phyloP scores from a whole-genome alignment of 192 early-diverging fungal species.

The Powellomyces hirtus region DNA sequence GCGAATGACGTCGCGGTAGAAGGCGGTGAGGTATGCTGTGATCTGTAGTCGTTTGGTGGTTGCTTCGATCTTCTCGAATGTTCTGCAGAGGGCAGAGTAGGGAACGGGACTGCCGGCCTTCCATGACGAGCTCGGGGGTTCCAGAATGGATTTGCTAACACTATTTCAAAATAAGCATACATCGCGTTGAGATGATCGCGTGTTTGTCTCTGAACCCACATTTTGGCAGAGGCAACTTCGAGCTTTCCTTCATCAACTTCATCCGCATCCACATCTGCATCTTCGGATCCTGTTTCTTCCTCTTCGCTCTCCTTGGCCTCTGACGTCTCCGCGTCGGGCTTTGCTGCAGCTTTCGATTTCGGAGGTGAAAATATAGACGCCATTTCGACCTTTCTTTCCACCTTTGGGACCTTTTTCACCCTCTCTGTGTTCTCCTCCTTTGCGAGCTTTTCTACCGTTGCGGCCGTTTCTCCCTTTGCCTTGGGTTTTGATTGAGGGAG shows the following conservation, averaged over 20 bases:
- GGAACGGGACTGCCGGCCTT: conserved; percentile 40
- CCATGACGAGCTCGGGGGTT: not conserved
- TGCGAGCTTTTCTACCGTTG: not conserved
- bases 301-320: not conserved
- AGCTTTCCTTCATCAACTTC: not conserved
- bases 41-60: conserved; percentile 90
- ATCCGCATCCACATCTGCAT: not conserved
- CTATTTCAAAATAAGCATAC: not conserved
- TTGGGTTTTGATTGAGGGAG: not conserved
- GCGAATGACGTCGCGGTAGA: conserved; percentile 68
- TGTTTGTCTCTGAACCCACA: not conserved
- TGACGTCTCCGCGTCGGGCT: not conserved
- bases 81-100: conserved; percentile 84
- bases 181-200: not conserved
- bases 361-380: too few species aligned
- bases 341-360: too few species aligned
- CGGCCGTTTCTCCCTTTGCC: not conserved
- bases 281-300: not conserved
- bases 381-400: too few species aligned
- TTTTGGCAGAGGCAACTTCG: not conserved
- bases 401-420: too few species aligned
- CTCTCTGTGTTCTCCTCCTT: conserved; percentile 3
- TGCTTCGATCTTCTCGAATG: conserved; percentile 82
- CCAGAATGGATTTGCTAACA: not conserved
- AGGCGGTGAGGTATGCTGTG: conserved; percentile 63